Percentiles rank a stretch among this genome's conserved stretches.
Conservation (phyloP, 208 protist species). For the Trypanosoma lewisi region DNA sequence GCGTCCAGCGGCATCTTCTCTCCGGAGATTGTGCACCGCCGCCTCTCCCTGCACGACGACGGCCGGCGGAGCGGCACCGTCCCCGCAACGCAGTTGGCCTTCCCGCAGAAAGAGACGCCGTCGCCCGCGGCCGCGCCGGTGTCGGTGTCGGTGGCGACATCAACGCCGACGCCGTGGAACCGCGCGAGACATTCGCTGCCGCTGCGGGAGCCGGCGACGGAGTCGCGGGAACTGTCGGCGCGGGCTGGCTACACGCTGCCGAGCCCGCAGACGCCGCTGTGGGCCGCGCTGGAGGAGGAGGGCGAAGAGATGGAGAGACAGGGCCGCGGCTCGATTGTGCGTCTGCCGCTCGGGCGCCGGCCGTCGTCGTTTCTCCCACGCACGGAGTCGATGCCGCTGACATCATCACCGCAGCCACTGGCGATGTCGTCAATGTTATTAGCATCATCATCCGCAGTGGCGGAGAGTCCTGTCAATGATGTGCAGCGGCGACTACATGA, state of each 20-base stretch:
- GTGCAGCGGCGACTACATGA: background rate
- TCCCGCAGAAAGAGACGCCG: background rate
- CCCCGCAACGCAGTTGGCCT: background rate
- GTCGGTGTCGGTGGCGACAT: slow-evolving; percentile 2
- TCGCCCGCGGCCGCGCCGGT: background rate
- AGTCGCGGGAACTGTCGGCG: slow-evolving; percentile 41
- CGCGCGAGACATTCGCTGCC: slow-evolving; percentile 1
- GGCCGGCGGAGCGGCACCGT: slow-evolving; percentile 5
- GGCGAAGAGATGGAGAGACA: slow-evolving; percentile 15
- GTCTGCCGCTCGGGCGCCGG: slow-evolving; percentile 17
- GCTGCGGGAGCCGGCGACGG: slow-evolving; percentile 47
- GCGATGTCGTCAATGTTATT: background rate
- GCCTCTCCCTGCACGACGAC: slow-evolving; percentile 19
- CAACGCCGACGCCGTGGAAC: slow-evolving; percentile 13
- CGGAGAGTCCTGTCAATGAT: background rate
- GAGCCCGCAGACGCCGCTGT: slow-evolving; percentile 63
- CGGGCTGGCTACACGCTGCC: slow-evolving; percentile 44
- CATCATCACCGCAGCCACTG: background rate
- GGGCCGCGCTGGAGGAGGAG: slow-evolving; percentile 35
- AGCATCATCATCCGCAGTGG: background rate
- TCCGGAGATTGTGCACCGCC: slow-evolving; percentile 10
- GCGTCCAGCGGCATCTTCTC: background rate
- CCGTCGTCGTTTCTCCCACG: slow-evolving; percentile 3
- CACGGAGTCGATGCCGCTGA: background rate
- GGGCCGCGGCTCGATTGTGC: slow-evolving; percentile 26